Percentiles rank a stretch among this genome's conserved stretches.
Conservation (phyloP, 441 rosid species). For the Macaranga tanarius region DNA sequence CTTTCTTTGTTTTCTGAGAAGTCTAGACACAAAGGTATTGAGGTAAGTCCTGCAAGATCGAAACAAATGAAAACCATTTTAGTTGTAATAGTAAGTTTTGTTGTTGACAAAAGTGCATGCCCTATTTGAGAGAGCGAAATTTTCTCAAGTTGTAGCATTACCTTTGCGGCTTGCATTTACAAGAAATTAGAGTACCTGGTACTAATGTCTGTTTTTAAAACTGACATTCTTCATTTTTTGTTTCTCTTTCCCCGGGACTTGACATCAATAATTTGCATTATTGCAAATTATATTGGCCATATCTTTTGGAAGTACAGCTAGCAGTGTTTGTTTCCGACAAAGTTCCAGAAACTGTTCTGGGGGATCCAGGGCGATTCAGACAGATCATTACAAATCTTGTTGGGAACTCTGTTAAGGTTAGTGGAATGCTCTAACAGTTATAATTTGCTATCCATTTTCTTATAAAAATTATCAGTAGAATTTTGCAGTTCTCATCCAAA, state of each 20-base stretch:
- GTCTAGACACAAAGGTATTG: constrained; percentile 81
- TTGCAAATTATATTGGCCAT: constrained; percentile 20
- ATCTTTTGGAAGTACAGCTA: constrained; percentile 53
- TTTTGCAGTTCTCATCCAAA: not conserved
- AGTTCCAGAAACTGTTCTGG: constrained; percentile 78
- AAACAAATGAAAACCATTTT: not conserved
- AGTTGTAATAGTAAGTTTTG: constrained; percentile 4
- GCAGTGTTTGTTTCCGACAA: constrained; percentile 83
- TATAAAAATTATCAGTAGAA: not conserved
- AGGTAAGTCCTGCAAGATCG: constrained; percentile 47
- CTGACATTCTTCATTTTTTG: constrained; percentile 26
- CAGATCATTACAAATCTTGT: constrained; percentile 94
- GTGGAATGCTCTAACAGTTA: constrained; percentile 19
- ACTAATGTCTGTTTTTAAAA: not conserved
- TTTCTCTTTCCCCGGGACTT: constrained; percentile 22
- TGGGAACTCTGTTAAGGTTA: constrained; percentile 93
- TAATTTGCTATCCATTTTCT: constrained; percentile 2
- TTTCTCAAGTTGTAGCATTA: constrained; percentile 1
- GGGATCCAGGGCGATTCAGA: constrained; percentile 95
- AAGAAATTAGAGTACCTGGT: too few relatives aligned
- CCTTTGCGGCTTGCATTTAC: not conserved
- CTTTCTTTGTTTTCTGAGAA: constrained; percentile 91
- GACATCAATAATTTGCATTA: constrained; percentile 7
- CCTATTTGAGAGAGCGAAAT: not conserved
- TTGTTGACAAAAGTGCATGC: constrained; percentile 2